Evolutionary conservation across 2,329 filamentous ascomycete genomes (phyloP), one percentile per base, ranked within the genome.

Genomic region (Fusarium sp.): DNA sequence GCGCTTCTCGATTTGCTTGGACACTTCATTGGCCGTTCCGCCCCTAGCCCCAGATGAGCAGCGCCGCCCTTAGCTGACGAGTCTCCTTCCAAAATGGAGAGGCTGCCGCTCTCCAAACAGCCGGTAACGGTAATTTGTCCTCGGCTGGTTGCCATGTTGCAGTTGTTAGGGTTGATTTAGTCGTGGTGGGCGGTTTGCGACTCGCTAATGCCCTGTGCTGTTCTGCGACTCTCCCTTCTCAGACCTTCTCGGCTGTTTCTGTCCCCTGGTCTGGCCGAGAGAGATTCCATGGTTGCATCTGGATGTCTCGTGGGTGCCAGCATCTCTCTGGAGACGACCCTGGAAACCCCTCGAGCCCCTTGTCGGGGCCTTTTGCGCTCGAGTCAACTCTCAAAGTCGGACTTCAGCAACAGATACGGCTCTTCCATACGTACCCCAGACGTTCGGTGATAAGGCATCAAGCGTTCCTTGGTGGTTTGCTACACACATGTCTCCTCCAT

Each of bases 401-500:
- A 31, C 27, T 54, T 33, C 27, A 61, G 11, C 35, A 63, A 60
- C 59, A 58, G 58, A 69, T 59, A 31, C 52, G 33, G 36, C 54
- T 42, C 38, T 64, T 42, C 38, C 40, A 38, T 36, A 71, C 56
- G 65, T 54, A 42, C 54, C 70, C 59, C 33, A 45, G 56, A 29
- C 47, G 40, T 22, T 66, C 52, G 40, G 68, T 64, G 75, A 77
- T 77, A 78, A 78, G 60, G 75, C 54, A 60, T 56, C 50, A 54
- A 61, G 57, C 56, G 35, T 62, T 63, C 25, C 47, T 54, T 54
- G 47, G 27, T 54, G 38, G 60, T 63, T 54, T 59, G 35, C 61
- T 64, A 52, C 56, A 57, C 18, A 29, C 47, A 29, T 29, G 54
- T 60, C 69, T 59, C 72, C 69, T 72, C 63, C 68, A 67, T 75